Evolutionary conservation across 2,329 filamentous ascomycete species (phyloP), one percentile per base, ranked within the genome.

Genomic region (Cytospora schulzeri): DNA sequence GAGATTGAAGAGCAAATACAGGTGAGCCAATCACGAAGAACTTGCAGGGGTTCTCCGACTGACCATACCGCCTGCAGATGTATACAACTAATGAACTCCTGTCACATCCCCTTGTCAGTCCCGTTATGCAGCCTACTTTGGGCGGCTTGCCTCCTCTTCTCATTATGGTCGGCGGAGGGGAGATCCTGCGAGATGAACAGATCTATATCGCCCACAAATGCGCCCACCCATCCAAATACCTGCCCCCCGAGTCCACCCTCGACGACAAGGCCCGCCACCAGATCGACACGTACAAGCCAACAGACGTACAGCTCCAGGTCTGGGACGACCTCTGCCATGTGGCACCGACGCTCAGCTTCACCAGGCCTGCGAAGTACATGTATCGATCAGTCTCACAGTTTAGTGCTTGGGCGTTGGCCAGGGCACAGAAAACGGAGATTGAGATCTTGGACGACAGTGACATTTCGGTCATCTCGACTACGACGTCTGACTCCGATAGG

Each of bases 271-370:
- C 89, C 31, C 82, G 83, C 24, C 81, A 83, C 4, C 76, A 81
- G 15, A 72, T 95, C 19, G 79, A 82, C 41, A 87, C 83, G 67
- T 96, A 92, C 75, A 86, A 87, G 64, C 91, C 93, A 0, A 99
- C 95, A 0, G 87, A 96, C 70, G 94, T 98, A 0, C 93, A 97
- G 73, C 83, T 99, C 2, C 95, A 98, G 74, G 89, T 98, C 1
- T 98, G 94, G 93, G 94, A 98, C 64, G 91, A 97, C 71, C 80
- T 98, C 3, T 98, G 95, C 71, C 94, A 98, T 73, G 93, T 96
- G 7, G 89, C 90, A 0, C 92, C 94, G 0, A 97, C 93, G 0
- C 82, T 98, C n/a, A 96, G 92, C 71, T 98, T 97, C 75, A 98
- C 94, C 0, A 85, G 89, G n/a, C 95, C 95, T 0, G 95, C 94